Base-by-base conservation (phyloP, 2,329 filamentous ascomycete genomes). In the Sporothrix mexicana region DNA sequence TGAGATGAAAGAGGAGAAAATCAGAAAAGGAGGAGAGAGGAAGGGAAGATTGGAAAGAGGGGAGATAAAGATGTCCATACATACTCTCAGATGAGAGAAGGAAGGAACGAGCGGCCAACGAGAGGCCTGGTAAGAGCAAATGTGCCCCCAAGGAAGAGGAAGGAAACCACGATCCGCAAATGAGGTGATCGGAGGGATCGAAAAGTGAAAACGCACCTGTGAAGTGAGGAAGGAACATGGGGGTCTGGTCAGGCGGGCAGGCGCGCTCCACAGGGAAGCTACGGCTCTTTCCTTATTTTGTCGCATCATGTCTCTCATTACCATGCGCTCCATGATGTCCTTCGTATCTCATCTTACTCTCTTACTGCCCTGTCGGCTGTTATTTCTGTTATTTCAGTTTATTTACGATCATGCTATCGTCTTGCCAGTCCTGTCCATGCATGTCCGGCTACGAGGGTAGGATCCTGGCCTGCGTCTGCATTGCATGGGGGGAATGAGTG, bases 141-240 rank as follows among this genome's bases (percentile, higher is more conserved):
- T 36, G 30, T 36, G 30, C 30, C 30, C 30, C 59, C 30, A 43
- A 62, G 59, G 59, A 43, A 62, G 59, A 64, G 59, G 5, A 9
- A 23, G 59, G 59, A 64, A 64, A 64, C 36, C 23, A 64, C 36
- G 59, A 64, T 64, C 59, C 59, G 59, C 59, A 45, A 45, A 59
- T 64, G 36, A 13, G 59, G 59, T 62, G 59, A 62, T 43, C 20
- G 36, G 59, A 41, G 36, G 17, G 36, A 41, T 41, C 15, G 59
- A 20, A 43, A 45, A 15, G 47, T 17, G 47, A n/a, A 36, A 36
- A 7, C 7, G 30, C 30, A 36, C 1, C 7, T 12, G 30, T 15
- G 17, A 12, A 36, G n/a, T 69, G 30, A 43, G 36, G 57, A n/a
- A 72, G 70, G 66, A 45, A 62, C 30, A 57, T 67, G 62, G 62